Conservation (phyloP, 768 basidiomycete genomes). For the Harrya chromipes region DNA sequence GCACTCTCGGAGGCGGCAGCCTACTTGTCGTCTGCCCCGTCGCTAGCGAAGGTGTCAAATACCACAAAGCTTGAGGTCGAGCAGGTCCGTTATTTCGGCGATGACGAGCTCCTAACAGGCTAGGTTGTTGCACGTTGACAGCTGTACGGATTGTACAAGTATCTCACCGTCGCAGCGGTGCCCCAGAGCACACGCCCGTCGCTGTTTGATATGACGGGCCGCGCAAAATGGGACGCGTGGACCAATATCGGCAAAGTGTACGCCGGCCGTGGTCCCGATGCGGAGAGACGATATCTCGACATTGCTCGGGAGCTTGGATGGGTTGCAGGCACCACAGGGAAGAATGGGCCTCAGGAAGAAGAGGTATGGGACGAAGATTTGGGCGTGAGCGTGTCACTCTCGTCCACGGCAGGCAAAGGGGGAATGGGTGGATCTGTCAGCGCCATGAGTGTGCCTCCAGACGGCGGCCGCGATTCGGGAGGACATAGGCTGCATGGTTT, state of each 20-base stretch:
- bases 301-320: conserved; percentile 71
- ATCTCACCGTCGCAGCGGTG: conserved; percentile 52
- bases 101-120: conserved; percentile 16
- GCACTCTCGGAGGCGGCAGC: conserved; percentile 58
- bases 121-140: conserved; percentile 36
- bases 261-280: conserved; percentile 39
- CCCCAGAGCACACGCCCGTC: conserved; percentile 65
- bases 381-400: conserved; percentile 22
- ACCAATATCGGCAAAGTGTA: conserved; percentile 48
- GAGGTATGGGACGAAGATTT: conserved; percentile 47
- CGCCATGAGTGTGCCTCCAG: conserved; percentile 41
- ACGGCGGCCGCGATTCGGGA: conserved; percentile 37
- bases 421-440: conserved; percentile 64
- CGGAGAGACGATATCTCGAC: conserved; percentile 63
- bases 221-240: conserved; percentile 92
- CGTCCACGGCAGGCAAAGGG: conserved; percentile 26
- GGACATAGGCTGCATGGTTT: conserved; percentile 55
- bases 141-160: conserved; percentile 87
- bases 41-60: conserved; percentile 54
- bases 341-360: conserved; percentile 14
- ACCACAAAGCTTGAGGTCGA: conserved; percentile 73
- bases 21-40: conserved; percentile 57
- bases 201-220: conserved; percentile 73
- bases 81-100: conserved; percentile 14
- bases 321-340: conserved; percentile 36